Percentiles rank a stretch among this genome's conserved stretches.
Conservation (phyloP, 768 basidiomycete species). For the Pisolithus sp. region DNA sequence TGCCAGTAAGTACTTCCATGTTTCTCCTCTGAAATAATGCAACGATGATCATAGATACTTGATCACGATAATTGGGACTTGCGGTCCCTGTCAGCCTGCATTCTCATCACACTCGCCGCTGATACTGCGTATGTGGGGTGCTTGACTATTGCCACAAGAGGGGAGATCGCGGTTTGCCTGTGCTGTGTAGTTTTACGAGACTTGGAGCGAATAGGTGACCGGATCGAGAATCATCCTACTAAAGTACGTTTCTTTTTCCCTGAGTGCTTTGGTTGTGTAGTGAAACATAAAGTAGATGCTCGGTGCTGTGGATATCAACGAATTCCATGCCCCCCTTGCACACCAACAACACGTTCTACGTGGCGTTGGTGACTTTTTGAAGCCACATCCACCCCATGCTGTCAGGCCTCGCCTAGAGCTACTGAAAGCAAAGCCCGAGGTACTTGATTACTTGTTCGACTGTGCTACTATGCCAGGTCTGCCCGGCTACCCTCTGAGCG, state of each 20-base stretch:
- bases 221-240: conserved; percentile 11
- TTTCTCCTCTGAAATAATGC: not conserved
- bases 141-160: conserved; percentile 10
- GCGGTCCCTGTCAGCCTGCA: conserved; percentile 13
- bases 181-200: conserved; percentile 21
- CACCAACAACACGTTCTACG: conserved; percentile 13
- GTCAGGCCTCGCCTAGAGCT: conserved; percentile 12
- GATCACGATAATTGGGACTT: conserved; percentile 19
- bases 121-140: conserved; percentile 19
- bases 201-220: conserved; percentile 15
- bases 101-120: conserved; percentile 14
- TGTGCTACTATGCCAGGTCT: conserved; percentile 20
- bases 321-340: conserved; percentile 24
- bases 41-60: conserved; percentile 12
- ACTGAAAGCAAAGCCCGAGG: conserved; percentile 13
- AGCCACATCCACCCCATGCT: conserved; percentile 4
- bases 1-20: conserved; percentile 12
- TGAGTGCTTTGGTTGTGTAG: not conserved
- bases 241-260: not conserved
- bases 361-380: conserved; percentile 10
- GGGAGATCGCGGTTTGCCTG: conserved; percentile 20
- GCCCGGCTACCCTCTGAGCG: conserved; percentile 24
- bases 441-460: conserved; percentile 18
- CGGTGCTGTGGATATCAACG: conserved; percentile 7
- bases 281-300: conserved; percentile 6